Percentiles rank a stretch among this genome's conserved stretches.
phyloP scores from a whole-genome alignment of 352 stramenopile genomes.

The Phytophthora chlamydospora region DNA sequence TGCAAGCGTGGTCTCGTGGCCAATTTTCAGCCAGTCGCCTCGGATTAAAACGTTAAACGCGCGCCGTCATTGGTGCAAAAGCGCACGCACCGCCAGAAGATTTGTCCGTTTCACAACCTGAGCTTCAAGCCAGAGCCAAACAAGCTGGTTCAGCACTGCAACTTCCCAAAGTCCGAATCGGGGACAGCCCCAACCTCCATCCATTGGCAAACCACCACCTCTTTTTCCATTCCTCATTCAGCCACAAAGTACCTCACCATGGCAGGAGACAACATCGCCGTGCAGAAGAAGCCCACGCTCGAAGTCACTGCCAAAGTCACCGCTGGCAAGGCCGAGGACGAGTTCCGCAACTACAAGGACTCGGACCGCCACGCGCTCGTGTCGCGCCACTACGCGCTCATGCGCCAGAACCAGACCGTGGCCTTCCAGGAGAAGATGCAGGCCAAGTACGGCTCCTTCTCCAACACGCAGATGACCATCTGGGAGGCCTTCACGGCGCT shows the following conservation, averaged over 20 bases:
- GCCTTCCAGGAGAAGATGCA: slow-evolving; percentile 79
- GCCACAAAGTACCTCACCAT: not conserved
- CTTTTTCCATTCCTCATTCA: slow-evolving; percentile 6
- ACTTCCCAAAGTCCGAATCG: slow-evolving; percentile 1
- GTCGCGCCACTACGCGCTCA: slow-evolving; percentile 80
- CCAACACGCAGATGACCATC: slow-evolving; percentile 89
- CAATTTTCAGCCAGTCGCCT: too few relatives aligned
- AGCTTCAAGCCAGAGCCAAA: slow-evolving; percentile 1
- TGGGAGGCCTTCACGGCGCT: slow-evolving; percentile 91
- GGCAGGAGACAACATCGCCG: slow-evolving; percentile 10
- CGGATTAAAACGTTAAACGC: slow-evolving; percentile 1
- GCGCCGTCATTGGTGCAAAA: slow-evolving; percentile 9
- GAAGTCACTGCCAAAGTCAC: slow-evolving; percentile 42
- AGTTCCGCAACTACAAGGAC: slow-evolving; percentile 86
- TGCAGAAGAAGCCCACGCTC: slow-evolving; percentile 22
- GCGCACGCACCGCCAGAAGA: slow-evolving; percentile 1
- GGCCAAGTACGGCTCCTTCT: slow-evolving; percentile 71
- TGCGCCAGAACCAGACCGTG: slow-evolving; percentile 76
- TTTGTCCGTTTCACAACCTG: slow-evolving; percentile 9
- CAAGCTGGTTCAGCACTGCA: slow-evolving; percentile 12
- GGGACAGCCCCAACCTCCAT: not conserved
- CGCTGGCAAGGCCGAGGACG: slow-evolving; percentile 67
- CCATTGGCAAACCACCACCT: not conserved
- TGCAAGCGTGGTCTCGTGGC: not conserved
- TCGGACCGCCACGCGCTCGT: slow-evolving; percentile 67